Evolutionary conservation across 352 stramenopile species (phyloP).

Genomic region (Salisapilia sapeloensis): DNA sequence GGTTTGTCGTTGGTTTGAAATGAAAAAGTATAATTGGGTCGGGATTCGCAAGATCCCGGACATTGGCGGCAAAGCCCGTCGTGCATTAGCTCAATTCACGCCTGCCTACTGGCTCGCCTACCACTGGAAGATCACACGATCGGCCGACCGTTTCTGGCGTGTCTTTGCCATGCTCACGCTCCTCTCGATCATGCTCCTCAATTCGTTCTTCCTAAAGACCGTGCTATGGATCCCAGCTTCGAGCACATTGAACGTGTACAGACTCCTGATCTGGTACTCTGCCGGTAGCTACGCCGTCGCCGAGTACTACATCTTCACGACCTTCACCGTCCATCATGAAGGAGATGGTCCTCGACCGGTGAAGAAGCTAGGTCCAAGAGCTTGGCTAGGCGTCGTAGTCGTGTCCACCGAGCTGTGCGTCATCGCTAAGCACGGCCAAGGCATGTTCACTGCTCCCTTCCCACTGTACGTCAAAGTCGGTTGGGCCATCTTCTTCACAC

Average conservation of each 20-base stretch:
- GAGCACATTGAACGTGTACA: slow-evolving; percentile 66
- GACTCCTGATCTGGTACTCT: slow-evolving; percentile 70
- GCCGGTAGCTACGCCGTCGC: slow-evolving; percentile 73
- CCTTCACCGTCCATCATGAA: slow-evolving; percentile 58
- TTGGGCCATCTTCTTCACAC: slow-evolving; percentile 52
- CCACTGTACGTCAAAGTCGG: slow-evolving; percentile 59
- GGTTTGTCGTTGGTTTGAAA: slow-evolving; percentile 75
- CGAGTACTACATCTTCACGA: slow-evolving; percentile 84
- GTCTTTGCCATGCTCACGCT: slow-evolving; percentile 83
- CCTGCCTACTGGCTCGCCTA: slow-evolving; percentile 84
- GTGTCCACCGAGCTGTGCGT: slow-evolving; percentile 61
- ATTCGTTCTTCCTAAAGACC: slow-evolving; percentile 93
- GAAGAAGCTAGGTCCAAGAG: slow-evolving; percentile 66
- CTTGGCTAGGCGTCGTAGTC: slow-evolving; percentile 69
- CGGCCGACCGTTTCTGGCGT: slow-evolving; percentile 79
- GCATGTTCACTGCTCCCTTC: slow-evolving; percentile 82
- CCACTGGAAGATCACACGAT: slow-evolving; percentile 88
- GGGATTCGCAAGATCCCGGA: slow-evolving; percentile 76
- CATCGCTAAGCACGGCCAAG: slow-evolving; percentile 68
- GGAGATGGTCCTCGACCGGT: slow-evolving; percentile 31
- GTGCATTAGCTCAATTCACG: slow-evolving; percentile 79
- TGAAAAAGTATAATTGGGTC: slow-evolving; percentile 82
- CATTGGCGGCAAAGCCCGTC: slow-evolving; percentile 57
- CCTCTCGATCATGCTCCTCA: slow-evolving; percentile 88
- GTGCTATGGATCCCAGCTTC: slow-evolving; percentile 80